Evolutionary conservation across 257 asterid species (phyloP), one percentile per base, ranked within the genome.

Genomic region (Nicotiana tabacum): DNA sequence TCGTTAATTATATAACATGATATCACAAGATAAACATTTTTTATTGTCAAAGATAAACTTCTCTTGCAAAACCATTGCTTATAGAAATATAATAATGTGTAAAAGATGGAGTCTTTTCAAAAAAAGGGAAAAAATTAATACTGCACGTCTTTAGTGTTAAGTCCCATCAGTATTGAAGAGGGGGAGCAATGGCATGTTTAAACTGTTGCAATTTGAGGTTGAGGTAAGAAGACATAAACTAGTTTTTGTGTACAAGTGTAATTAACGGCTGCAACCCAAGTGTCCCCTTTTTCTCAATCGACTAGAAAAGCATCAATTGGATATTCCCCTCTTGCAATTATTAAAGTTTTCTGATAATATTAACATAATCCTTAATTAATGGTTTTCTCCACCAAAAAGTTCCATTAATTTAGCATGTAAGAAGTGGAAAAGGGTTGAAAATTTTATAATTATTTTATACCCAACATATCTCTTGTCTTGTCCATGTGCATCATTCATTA

Each of bases 391-490:
- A 76, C 64, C 64, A 35, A 80, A 82, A 87, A 78, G 81, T 32
- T n/a, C 66, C 83, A 80, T 77, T 70, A 67, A 62, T 70, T 83
- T 46, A 83, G 83, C 30, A 78, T 72, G 82, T 82, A 57, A 74
- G 46, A 72, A 81, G 88, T 82, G 87, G 88, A 79, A 87, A 85
- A 87, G 78, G 61, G 85, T 82, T 85, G 87, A 66, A 84, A 13
- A 5, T 15, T 16, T 51, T 29, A 29, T 76, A 15, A 15, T 51
- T 51, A 51, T 15, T 74, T 74, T 24, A 48, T 27, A 15, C 80
- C 27, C 13, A 17, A 74, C 62, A 74, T 4, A 51, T 76, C 46
- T 27, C 27, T 27, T 74, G 53, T 1, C 83, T 77, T 43, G 18
- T 66, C 33, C 77, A 51, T 24, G 48, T 72, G 37, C 39, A 69